Evolutionary conservation across 495 filamentous ascomycete species (phyloP), one percentile per base, ranked within the genome.

Genomic region (Staphylotrichum longicolle): DNA sequence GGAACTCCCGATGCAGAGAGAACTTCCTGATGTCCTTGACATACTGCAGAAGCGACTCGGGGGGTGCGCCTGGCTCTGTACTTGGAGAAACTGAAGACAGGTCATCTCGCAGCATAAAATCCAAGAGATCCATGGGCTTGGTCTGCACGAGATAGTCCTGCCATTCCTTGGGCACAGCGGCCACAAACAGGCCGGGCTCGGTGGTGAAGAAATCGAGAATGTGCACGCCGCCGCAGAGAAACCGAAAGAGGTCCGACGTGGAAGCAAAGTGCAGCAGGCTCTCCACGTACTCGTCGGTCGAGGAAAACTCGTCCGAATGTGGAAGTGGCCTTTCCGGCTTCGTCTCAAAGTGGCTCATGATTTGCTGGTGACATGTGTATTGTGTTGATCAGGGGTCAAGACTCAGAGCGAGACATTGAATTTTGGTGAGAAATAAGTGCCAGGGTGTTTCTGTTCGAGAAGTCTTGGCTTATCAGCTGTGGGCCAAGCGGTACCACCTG

Each of bases 151-250:
- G 88, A 77, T 89, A 98, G 3, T 77, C 61, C 57, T 87, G 83
- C 94, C 94, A 98, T 67, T 89, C 83, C 68, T 83, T 67, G 1
- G 91, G 91, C 11, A 98, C 75, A 2, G 91, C 78, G 4, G 79
- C 75, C 45, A 85, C 81, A 70, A 96, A 97, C 0, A 96, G 77
- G 70, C 77, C 77, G 15, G 89, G 89, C 20, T 91, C 85, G 52
- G 84, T 83, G n/a, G 91, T 96, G 74, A 96, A 88, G 75, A 98
- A 98, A 68, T 98, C 94, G 52, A 97, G 80, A 58, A 98, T 91
- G 71, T 98, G 94, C 3, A 98, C 88, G 40, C 93, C 92, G 55
- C 94, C 95, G 70, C 91, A 96, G 54, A 98, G 80, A 47, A 86
- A 88, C 66, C 89, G 89, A 68, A 97, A 91, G n/a, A 92, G 81